These are phyloP conservation scores for Lyophyllum shimeji DNA, from an alignment of 768 basidiomycete species.

Conservation along the genomic window DNA sequence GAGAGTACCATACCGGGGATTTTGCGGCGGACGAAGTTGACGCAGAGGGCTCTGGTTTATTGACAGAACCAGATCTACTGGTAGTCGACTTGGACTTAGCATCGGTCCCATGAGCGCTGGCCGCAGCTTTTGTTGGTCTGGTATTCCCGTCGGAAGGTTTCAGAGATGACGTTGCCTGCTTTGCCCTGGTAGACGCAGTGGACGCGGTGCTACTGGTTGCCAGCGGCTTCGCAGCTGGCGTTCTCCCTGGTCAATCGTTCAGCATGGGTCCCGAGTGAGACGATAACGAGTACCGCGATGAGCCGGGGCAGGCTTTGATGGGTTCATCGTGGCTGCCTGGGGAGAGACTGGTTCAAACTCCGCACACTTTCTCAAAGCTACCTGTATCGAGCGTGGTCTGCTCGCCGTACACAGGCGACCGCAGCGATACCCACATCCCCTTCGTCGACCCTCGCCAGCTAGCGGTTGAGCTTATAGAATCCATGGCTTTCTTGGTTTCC, in stretches of 20 bases:
- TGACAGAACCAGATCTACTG: not conserved
- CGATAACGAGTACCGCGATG: conserved; percentile 25
- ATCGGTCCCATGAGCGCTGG: not conserved
- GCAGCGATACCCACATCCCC: conserved; percentile 7
- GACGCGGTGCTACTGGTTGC: conserved; percentile 11
- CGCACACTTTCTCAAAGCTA: conserved; percentile 10
- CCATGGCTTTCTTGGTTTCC: conserved; percentile 63
- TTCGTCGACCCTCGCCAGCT: conserved; percentile 8
- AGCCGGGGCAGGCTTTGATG: conserved; percentile 11
- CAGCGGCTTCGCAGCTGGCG: conserved; percentile 22
- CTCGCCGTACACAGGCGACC: conserved; percentile 13
- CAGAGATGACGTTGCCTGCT: conserved; percentile 9
- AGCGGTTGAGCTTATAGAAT: not conserved
- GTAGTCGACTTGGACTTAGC: no score
- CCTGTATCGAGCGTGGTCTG: conserved; percentile 16
- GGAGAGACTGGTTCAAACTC: conserved; percentile 19
- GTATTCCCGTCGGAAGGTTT: not conserved
- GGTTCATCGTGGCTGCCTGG: conserved; percentile 1
- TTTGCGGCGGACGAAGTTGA: not conserved
- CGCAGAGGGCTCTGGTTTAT: not conserved
- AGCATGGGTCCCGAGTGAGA: conserved; percentile 17
- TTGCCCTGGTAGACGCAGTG: conserved; percentile 13
- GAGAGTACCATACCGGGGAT: not conserved
- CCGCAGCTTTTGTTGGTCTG: not conserved
- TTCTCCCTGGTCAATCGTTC: conserved; percentile 27